These are phyloP conservation scores for Russula ochroleuca DNA, from an alignment of 768 basidiomycete species.

Conservation along the genomic window DNA sequence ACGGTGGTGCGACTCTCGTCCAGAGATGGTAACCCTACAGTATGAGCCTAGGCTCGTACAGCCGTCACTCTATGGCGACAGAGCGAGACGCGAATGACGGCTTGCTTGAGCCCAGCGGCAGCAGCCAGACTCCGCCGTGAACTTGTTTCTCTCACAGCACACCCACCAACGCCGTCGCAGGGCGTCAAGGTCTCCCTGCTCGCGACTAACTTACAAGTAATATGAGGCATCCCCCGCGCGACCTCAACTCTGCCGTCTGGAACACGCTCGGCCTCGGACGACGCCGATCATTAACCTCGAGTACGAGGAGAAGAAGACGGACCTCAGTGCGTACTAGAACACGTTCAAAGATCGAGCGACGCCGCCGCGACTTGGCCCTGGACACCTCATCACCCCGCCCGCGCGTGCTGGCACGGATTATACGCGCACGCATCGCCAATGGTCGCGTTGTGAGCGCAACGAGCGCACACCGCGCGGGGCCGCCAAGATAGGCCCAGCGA, in stretches of 20 bases:
- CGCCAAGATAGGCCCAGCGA: conserved; percentile 54
- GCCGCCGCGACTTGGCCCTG: conserved; percentile 75
- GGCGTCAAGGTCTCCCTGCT: conserved; percentile 69
- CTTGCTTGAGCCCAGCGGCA: conserved; percentile 29
- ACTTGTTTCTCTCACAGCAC: no score
- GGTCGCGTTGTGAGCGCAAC: conserved; percentile 85
- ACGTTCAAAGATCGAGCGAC: conserved; percentile 73
- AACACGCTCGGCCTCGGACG: conserved; percentile 69
- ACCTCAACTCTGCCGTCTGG: conserved; percentile 87
- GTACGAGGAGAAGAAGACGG: conserved; percentile 78
- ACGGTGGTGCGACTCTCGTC: conserved; percentile 38
- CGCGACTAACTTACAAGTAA: no score
- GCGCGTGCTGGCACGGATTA: conserved; percentile 59
- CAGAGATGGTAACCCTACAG: conserved; percentile 27
- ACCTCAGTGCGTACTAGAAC: conserved; percentile 67
- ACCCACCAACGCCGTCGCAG: conserved; percentile 50
- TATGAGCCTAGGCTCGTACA: conserved; percentile 35
- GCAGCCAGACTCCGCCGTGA: conserved; percentile 34
- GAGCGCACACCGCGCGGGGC: conserved; percentile 49
- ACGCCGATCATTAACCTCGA: conserved; percentile 70
- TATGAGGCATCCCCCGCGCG: conserved; percentile 71
- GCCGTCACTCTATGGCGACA: conserved; percentile 56
- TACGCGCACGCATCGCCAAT: conserved; percentile 71
- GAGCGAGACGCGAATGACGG: conserved; percentile 30
- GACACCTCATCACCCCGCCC: conserved; percentile 49